Evolutionary conservation across 2,329 filamentous ascomycete species (phyloP).

Genomic region (Trichoderma harzianum): DNA sequence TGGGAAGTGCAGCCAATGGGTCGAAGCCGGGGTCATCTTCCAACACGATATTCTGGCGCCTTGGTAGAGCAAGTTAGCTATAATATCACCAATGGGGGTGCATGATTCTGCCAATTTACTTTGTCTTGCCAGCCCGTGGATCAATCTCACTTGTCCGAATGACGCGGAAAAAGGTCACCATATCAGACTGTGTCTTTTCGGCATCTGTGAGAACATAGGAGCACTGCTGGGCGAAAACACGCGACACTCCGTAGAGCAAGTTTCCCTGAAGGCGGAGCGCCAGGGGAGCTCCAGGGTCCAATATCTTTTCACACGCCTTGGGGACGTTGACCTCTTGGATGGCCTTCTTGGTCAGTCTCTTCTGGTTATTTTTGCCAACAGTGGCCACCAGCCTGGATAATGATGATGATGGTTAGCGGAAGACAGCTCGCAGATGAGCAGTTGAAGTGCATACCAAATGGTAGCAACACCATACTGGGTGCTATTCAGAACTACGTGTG

Average conservation of each 20-base stretch:
- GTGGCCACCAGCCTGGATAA: constrained; percentile 80
- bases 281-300: constrained; percentile 76
- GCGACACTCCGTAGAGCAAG: constrained; percentile 78
- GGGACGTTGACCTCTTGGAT: constrained; percentile 85
- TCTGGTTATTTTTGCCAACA: constrained; percentile 64
- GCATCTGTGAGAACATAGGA: constrained; percentile 79
- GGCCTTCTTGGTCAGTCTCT: constrained; percentile 76
- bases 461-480: constrained; percentile 90
- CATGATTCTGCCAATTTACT: constrained; percentile 48
- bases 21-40: constrained; percentile 78
- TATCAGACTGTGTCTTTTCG: constrained; percentile 68
- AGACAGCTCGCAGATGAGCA: not conserved
- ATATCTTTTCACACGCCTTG: constrained; percentile 85
- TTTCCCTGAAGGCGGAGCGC: constrained; percentile 87
- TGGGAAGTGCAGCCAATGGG: constrained; percentile 30
- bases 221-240: constrained; percentile 85
- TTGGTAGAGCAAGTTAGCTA: constrained; percentile 35
- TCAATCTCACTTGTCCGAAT: constrained; percentile 59
- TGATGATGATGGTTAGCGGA: not conserved
- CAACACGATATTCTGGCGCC: constrained; percentile 71
- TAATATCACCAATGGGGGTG: not conserved
- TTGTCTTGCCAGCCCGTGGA: constrained; percentile 65
- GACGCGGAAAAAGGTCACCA: constrained; percentile 63
- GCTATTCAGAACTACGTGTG: constrained; percentile 66
- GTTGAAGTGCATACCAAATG: constrained; percentile 67